Conservation (phyloP, 805 yeast species). For the Candida arabinofermentans region DNA sequence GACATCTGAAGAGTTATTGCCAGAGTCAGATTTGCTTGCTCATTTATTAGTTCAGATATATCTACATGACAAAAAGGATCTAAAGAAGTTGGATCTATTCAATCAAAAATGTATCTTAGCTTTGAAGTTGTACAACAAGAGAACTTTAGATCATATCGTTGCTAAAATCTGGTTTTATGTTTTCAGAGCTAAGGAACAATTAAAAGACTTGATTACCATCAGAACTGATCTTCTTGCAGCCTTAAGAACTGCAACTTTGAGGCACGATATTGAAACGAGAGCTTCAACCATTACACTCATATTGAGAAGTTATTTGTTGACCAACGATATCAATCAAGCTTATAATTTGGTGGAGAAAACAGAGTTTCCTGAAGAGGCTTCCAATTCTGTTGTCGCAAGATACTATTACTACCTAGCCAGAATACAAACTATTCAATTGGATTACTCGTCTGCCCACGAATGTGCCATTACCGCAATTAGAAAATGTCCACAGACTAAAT, state of each 20-base stretch:
- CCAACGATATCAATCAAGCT: conserved; percentile 84
- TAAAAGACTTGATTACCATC: conserved; percentile 47
- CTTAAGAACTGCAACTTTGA: conserved; percentile 81
- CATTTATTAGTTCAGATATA: conserved; percentile 77
- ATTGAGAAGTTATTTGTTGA: conserved; percentile 70
- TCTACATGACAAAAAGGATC: conserved; percentile 59
- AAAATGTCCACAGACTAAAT: conserved; percentile 88
- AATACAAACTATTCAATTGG: conserved; percentile 85
- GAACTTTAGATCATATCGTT: conserved; percentile 79
- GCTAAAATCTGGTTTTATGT: conserved; percentile 95
- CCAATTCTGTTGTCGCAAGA: conserved; percentile 83
- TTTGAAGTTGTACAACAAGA: conserved; percentile 64
- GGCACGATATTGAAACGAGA: conserved; percentile 89
- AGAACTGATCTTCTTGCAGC: conserved; percentile 69
- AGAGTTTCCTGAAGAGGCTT: conserved; percentile 77
- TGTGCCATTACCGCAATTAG: conserved; percentile 91
- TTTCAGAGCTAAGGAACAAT: conserved; percentile 69
- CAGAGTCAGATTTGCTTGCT: conserved; percentile 77
- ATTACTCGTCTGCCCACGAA: conserved; percentile 87
- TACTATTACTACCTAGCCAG: conserved; percentile 89
- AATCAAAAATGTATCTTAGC: conserved; percentile 48
- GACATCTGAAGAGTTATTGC: conserved; percentile 43
- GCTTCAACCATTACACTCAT: conserved; percentile 84
- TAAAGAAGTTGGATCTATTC: conserved; percentile 47
- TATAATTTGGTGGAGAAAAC: conserved; percentile 84